Evolutionary conservation across 2,329 filamentous ascomycete species (phyloP), one percentile per base, ranked within the genome.

Genomic region (Cladosporium austrohemisphaericum): DNA sequence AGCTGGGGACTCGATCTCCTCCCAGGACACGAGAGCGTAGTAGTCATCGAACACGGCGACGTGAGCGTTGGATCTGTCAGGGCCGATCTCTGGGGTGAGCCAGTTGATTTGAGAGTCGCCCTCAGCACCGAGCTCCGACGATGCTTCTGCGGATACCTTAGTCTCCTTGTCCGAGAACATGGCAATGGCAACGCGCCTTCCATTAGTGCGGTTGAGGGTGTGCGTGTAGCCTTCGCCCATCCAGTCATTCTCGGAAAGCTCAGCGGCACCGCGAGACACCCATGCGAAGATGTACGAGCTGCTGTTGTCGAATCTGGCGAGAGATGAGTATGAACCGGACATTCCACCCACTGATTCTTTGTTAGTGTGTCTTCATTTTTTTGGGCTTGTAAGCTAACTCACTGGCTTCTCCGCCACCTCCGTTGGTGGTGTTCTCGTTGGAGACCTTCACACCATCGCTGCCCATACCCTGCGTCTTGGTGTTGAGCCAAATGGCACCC

Each of bases 401-500:
- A 38, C 44, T 53, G 22, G 78, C 68, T 63, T 83, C 80, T 40
- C 78, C 77, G 32, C 70, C 72, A 5, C 64, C 78, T 31, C 80
- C 80, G 59, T 83, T 83, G 52, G 76, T 81, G 18, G 75, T 76
- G 55, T 80, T 77, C 63, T 83, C 79, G 63, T 83, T 83, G 50
- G 79, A 79, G 52, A 84, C 71, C 66, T 83, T 83, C 57, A 78
- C 71, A 23, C 78, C 78, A 33, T 63, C 60, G 46, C 64, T 64
- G 50, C 52, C 59, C 80, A 83, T 83, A 20, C 74, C 74, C 57
- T 78, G 76, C 2, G 72, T 75, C 49, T 77, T 72, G 18, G 79
- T 82, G 69, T 84, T 84, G 41, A 83, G 69, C 80, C 80, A 83
- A 65, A 84, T 80, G 33, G 74, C 76, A 18, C 80, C 80, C 60